A percentile compares a stretch with the other conserved stretches of the same genome.
phyloP scores from a whole-genome alignment of 192 early-diverging fungal species.

The Backusella westeae region DNA sequence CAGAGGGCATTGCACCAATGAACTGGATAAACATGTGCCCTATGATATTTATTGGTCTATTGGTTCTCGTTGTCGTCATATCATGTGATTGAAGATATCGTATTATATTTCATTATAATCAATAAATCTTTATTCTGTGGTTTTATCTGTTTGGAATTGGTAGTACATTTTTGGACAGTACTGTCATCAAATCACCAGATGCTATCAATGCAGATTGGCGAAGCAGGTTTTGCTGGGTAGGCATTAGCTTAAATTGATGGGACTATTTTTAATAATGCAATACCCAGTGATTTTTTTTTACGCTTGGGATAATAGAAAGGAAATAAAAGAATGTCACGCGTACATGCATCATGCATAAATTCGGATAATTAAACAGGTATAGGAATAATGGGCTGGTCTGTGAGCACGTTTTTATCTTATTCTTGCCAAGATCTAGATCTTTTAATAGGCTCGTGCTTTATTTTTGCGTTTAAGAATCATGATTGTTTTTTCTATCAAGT shows the following conservation, averaged over 20 bases:
- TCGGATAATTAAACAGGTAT: constrained; percentile 6
- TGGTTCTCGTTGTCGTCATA: constrained; percentile 14
- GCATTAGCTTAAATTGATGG: background rate
- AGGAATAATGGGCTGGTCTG: background rate
- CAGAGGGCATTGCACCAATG: constrained; percentile 40
- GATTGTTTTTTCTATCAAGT: background rate
- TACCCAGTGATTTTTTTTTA: background rate
- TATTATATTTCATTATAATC: constrained; percentile 49
- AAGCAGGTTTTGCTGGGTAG: constrained; percentile 25
- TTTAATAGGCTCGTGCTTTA: background rate
- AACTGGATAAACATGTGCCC: constrained; percentile 46
- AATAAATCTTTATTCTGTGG: constrained; percentile 46
- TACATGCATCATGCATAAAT: constrained; percentile 5
- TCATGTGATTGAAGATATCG: constrained; percentile 42
- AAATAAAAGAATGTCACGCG: constrained; percentile 7
- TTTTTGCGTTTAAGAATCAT: background rate
- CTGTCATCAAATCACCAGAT: constrained; percentile 33
- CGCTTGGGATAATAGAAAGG: background rate
- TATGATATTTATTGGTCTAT: constrained; percentile 47
- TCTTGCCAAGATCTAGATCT: background rate
- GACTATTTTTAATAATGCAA: background rate
- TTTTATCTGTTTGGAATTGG: constrained; percentile 27
- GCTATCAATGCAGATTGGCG: constrained; percentile 34
- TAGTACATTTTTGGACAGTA: constrained; percentile 32
- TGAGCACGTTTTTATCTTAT: background rate